A percentile compares a stretch with the other conserved stretches of the same genome.
phyloP scores from a whole-genome alignment of 164 flowering plant species.

The Buxus sempervirens region DNA sequence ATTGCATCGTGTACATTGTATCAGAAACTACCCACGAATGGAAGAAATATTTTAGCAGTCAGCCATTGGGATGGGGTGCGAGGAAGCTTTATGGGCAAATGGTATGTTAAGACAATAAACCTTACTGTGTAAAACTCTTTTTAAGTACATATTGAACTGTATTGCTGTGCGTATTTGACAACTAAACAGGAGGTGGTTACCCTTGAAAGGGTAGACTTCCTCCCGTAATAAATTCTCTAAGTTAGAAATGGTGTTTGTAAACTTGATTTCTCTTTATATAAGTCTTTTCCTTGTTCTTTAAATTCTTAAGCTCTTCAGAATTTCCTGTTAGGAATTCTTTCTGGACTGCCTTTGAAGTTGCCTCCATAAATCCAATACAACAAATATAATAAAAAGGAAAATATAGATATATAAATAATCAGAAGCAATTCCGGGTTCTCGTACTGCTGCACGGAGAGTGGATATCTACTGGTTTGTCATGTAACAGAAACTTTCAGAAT shows the following conservation, averaged over 20 bases:
- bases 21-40: constrained; percentile 19
- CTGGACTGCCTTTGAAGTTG: too few species aligned
- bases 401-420: too few species aligned
- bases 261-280: not conserved
- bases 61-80: not conserved
- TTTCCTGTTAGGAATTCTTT: too few species aligned
- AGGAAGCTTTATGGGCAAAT: not conserved
- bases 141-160: constrained; percentile 2
- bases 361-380: too few species aligned
- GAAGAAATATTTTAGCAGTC: constrained; percentile 6
- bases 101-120: not conserved
- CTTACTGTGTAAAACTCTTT: not conserved
- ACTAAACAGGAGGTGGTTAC: constrained; percentile 8
- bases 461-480: too few species aligned
- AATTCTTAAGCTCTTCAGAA: too few species aligned
- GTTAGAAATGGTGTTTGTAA: not conserved
- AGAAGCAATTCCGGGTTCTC: too few species aligned
- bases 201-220: constrained; percentile 14
- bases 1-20: constrained; percentile 23
- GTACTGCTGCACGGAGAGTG: too few species aligned
- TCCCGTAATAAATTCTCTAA: constrained; percentile 3
- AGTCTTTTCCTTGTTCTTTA: too few species aligned
- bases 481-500: too few species aligned
- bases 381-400: too few species aligned
- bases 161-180: constrained; percentile 3